Percentiles rank a stretch among this genome's conserved stretches.
phyloP scores from a whole-genome alignment of 129 eudicot species.

The Dittrichia graveolens region DNA sequence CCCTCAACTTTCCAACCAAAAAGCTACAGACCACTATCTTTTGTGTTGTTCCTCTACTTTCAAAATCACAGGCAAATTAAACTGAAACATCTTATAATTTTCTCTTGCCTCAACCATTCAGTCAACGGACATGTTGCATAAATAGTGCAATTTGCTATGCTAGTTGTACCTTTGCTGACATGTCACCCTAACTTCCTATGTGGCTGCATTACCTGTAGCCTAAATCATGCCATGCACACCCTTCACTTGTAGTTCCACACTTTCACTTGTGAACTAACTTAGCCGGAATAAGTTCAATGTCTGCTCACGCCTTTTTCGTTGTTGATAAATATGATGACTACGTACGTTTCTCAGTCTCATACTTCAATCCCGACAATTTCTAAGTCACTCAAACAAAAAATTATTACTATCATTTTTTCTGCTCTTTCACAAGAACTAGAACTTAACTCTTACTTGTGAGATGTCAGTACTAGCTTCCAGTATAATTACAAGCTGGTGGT shows the following conservation, averaged over 20 bases:
- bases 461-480: conserved; percentile 27
- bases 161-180: not conserved
- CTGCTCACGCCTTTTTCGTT: not conserved
- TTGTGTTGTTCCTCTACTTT: not conserved
- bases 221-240: conserved; percentile 23
- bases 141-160: not conserved
- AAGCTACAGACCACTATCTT: not conserved
- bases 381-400: not conserved
- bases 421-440: not conserved
- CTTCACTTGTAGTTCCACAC: conserved; percentile 29
- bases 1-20: not conserved
- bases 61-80: no score
- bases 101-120: conserved; percentile 18
- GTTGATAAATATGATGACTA: not conserved
- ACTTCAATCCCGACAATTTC: conserved; percentile 11
- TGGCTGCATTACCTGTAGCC: conserved; percentile 7
- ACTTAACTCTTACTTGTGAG: not conserved
- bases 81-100: not conserved
- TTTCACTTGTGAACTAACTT: conserved; percentile 19
- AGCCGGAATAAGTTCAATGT: not conserved
- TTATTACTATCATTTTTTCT: not conserved
- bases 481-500: conserved; percentile 4
- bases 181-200: conserved; percentile 2
- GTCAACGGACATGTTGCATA: conserved; percentile 4
- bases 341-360: not conserved